Conservation (phyloP, 441 rosid species). For the Croton setiger region DNA sequence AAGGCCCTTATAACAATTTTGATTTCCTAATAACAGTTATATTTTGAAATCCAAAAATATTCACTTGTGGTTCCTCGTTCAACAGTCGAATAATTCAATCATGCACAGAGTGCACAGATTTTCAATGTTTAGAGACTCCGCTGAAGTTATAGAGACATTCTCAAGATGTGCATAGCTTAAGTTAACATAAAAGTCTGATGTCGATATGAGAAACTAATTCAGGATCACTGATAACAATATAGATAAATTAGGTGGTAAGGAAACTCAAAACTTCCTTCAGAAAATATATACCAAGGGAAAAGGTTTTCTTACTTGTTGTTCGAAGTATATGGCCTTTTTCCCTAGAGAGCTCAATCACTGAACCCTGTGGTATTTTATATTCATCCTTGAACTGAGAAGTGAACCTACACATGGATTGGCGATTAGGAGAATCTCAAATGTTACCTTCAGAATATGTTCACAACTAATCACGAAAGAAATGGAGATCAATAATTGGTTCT, state of each 20-base stretch:
- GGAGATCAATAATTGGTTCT: not conserved
- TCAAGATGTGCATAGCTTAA: not conserved
- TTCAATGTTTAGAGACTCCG: not conserved
- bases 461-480: not conserved
- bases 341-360: slow-evolving; percentile 69
- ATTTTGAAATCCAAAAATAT: not conserved
- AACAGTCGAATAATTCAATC: not conserved
- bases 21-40: not conserved
- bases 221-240: not conserved
- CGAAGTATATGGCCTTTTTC: slow-evolving; percentile 62
- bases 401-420: slow-evolving; percentile 45
- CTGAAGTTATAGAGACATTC: not conserved
- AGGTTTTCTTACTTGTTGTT: slow-evolving; percentile 57
- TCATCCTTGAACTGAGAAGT: slow-evolving; percentile 90
- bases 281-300: not conserved
- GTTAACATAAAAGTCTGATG: not conserved
- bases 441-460: no score
- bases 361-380: slow-evolving; percentile 69
- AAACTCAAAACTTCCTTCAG: not conserved
- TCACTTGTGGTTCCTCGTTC: no score
- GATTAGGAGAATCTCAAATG: slow-evolving; percentile 1
- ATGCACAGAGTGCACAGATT: not conserved
- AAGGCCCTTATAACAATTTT: not conserved
- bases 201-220: not conserved
- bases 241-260: not conserved